Evolutionary conservation across 2,329 filamentous ascomycete genomes (phyloP).

Genomic region (Diaporthe aspalathi): DNA sequence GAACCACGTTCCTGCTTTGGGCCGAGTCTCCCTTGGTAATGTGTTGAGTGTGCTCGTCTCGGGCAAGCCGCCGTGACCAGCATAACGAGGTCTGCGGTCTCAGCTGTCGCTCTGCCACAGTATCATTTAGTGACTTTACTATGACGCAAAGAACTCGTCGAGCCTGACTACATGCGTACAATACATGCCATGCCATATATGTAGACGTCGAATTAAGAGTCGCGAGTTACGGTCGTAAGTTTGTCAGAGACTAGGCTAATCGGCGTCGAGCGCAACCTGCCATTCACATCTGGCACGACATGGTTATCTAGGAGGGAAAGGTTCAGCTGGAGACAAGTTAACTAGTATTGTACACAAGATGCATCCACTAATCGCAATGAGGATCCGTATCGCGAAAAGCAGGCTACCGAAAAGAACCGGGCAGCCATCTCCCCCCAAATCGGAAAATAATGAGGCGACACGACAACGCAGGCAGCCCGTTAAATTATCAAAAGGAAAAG

Average conservation of each 20-base stretch:
- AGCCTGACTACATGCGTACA: not conserved
- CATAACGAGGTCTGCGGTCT: not conserved
- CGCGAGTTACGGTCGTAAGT: not conserved
- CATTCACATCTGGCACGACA: not conserved
- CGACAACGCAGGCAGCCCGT: slow-evolving; percentile 39
- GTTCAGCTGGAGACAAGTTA: slow-evolving; percentile 34
- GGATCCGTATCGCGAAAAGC: slow-evolving; percentile 34
- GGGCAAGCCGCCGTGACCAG: not conserved
- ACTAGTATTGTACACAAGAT: slow-evolving; percentile 40
- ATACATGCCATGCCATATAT: not conserved
- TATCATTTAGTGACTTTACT: not conserved
- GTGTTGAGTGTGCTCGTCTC: too few relatives aligned
- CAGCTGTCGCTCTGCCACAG: not conserved
- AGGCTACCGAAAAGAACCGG: slow-evolving; percentile 33
- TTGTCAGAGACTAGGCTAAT: not conserved
- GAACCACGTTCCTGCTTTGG: not conserved
- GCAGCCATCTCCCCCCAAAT: slow-evolving; percentile 27
- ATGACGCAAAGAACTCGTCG: not conserved
- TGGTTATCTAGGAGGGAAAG: not conserved
- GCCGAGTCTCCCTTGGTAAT: slow-evolving; percentile 2
- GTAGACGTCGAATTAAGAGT: not conserved
- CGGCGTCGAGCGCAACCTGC: not conserved
- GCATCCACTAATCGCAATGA: slow-evolving; percentile 36
- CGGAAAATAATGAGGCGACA: slow-evolving; percentile 35
- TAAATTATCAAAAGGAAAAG: slow-evolving; percentile 39